Base-by-base conservation (phyloP, 176 grass and related monocot genomes). In the Triticum timopheevii region DNA sequence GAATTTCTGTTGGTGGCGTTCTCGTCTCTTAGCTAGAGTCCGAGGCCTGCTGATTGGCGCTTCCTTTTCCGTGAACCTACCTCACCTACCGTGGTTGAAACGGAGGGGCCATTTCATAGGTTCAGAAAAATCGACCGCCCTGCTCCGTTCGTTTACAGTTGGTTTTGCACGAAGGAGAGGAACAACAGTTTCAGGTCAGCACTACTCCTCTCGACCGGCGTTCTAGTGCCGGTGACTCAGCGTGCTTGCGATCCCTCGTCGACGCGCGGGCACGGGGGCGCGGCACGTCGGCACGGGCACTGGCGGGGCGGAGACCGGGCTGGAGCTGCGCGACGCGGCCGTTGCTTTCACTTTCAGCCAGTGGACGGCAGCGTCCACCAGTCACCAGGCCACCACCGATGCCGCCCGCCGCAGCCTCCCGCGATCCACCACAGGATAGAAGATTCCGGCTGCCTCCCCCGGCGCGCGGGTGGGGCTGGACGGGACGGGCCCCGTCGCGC, bases 21-120 rank as follows among this genome's bases (percentile, higher is more conserved):
- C 61, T 80, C 69, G 76, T 80, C 85, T 58, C 59, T 66, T 49
- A 73, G n/a, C 40, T 27, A 47, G 58, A 25, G 31, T 34, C 65
- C 65, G 27, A 17, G 64, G 7, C 64, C 10, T 19, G 76, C 52
- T 80, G 81, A 91, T 77, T 88, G 68, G 61, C 76, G 47, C 27
- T 3, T 44, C 34, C n/a, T 79, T 65, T 15, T 86, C 42, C 28
- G 0, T 19, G 71, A 44, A 65, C 71, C 20, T 59, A 59, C 56
- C 56, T 59, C 5, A 61, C 49, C 49, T 13, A 66, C 64, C 27
- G 8, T 34, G 36, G 34, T 7, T 40, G 81, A 73, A 38, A 39
- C 49, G 4, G 33, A 40, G 24, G n/a, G 8, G 5, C 8, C 12
- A 61, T 38, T 36, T 72, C 22, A 11, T 2, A 73, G 54, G 70